A percentile compares a stretch with the other conserved stretches of the same genome.
These are phyloP conservation scores for Colletotrichum gloeosporioides DNA, from an alignment of 2,329 filamentous ascomycete species.

Conservation along the genomic window DNA sequence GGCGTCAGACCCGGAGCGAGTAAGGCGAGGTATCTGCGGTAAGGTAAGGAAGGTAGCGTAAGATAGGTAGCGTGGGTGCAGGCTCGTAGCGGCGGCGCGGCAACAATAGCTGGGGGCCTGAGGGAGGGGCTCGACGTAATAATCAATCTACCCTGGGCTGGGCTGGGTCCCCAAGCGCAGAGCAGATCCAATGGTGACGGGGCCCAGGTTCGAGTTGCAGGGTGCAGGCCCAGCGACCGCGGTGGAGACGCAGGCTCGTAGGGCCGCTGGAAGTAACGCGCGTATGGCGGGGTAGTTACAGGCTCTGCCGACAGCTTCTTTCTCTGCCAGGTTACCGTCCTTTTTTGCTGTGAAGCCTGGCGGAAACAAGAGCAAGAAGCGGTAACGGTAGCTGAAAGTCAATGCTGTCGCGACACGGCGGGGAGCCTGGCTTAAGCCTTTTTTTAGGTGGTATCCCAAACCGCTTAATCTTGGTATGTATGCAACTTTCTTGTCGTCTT, in stretches of 20 bases:
- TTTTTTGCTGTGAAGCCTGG: neutral
- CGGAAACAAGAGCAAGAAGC: neutral
- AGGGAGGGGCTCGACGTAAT: conserved; percentile 12
- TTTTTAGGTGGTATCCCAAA: neutral
- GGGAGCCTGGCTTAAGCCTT: neutral
- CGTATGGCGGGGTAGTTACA: conserved; percentile 20
- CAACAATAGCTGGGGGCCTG: conserved; percentile 1
- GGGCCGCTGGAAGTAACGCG: conserved; percentile 17
- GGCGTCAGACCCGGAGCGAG: conserved; percentile 14
- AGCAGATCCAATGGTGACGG: conserved; percentile 16
- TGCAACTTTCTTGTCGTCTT: neutral
- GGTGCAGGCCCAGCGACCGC: neutral
- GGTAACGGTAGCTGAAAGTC: neutral
- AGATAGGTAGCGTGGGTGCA: neutral
- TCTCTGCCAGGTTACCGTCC: neutral
- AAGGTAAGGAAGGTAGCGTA: neutral
- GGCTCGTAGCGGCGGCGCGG: neutral
- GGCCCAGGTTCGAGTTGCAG: neutral
- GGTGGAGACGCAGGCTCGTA: neutral
- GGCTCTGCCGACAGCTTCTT: neutral
- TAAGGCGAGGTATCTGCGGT: neutral
- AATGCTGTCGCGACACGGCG: neutral
- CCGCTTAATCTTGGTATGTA: neutral
- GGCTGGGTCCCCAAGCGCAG: neutral
- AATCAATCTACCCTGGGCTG: conserved; percentile 17